Evolutionary conservation across 2,329 filamentous ascomycete genomes (phyloP).

Genomic region (Cryphonectria carpinicola): DNA sequence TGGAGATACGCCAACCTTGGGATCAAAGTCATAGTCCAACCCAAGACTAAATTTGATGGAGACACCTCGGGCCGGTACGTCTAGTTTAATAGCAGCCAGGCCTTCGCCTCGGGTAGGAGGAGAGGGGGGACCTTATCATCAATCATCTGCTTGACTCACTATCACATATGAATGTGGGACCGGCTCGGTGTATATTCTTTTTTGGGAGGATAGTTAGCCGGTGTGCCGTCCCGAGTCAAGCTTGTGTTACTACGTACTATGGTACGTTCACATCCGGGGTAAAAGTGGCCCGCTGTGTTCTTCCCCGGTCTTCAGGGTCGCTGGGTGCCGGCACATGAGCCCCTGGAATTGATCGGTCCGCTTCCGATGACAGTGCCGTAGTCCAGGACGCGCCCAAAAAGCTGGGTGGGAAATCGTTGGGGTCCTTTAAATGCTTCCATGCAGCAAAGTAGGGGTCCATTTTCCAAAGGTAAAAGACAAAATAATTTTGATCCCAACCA

Average conservation of each 20-base stretch:
- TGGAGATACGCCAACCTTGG: background rate
- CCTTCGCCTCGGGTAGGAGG: background rate
- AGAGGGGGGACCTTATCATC: background rate
- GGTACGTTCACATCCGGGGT: background rate
- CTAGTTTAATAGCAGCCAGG: background rate
- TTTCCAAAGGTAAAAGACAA: background rate
- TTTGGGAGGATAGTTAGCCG: background rate
- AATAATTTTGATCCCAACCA: background rate
- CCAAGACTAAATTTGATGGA: background rate
- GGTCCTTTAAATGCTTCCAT: conserved; percentile 4
- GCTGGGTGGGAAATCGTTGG: too few species aligned
- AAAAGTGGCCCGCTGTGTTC: background rate
- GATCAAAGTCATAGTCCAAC: background rate
- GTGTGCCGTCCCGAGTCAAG: background rate
- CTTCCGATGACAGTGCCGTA: conserved; percentile 5
- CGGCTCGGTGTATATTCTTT: conserved; percentile 5
- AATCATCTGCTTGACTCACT: conserved; percentile 16
- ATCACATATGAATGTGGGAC: background rate
- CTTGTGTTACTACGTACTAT: background rate
- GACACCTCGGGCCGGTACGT: background rate
- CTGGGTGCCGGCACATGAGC: background rate
- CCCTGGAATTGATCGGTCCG: conserved; percentile 9
- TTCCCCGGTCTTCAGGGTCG: background rate
- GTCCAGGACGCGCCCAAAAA: background rate
- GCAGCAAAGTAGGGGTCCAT: background rate